A percentile compares a stretch with the other conserved stretches of the same genome.
Evolutionary conservation across 73 alveolate genomes (phyloP).

Genomic region (Tetrahymena malaccensis): DNA sequence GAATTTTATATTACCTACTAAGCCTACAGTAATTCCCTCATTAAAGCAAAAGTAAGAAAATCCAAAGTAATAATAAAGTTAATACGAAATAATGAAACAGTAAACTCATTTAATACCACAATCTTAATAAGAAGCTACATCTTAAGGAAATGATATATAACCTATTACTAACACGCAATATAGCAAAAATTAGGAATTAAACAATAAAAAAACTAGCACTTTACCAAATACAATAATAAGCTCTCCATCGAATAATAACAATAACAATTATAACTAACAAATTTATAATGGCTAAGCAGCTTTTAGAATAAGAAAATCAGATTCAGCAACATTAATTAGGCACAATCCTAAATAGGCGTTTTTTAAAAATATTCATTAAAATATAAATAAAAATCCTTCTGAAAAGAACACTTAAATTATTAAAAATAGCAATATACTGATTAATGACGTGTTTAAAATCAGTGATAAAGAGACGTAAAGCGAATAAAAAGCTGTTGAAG

Average conservation of each 20-base stretch:
- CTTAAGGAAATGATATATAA: neutral
- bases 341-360: neutral
- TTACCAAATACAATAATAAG: neutral
- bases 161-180: neutral
- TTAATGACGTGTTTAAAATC: neutral
- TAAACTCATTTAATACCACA: neutral
- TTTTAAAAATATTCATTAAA: neutral
- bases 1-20: neutral
- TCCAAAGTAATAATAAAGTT: neutral
- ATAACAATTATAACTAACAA: neutral
- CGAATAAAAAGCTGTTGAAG: neutral
- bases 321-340: neutral
- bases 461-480: neutral
- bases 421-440: neutral
- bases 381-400: neutral
- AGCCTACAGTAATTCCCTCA: neutral
- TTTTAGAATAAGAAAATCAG: neutral
- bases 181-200: neutral
- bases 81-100: neutral
- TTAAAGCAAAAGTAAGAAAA: neutral
- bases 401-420: neutral
- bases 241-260: neutral
- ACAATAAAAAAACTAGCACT: neutral
- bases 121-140: neutral
- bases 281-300: neutral